Evolutionary conservation across 192 early-diverging fungal genomes (phyloP).

Genomic region (Linnemannia hyalina): DNA sequence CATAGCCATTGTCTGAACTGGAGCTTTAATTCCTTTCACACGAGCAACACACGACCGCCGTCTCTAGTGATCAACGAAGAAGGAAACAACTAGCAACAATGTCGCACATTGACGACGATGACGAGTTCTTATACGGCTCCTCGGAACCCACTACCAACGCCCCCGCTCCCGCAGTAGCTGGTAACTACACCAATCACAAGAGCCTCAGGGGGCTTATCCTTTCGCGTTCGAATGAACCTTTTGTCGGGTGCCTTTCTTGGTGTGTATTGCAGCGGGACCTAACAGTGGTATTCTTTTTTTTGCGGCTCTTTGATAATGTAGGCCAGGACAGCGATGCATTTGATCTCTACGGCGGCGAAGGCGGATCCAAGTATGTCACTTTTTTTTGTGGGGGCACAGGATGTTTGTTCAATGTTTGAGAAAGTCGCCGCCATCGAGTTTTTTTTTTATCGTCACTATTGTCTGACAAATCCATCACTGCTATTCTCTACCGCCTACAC

Average conservation of each 20-base stretch:
- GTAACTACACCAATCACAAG: not conserved
- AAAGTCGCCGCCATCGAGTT: no score
- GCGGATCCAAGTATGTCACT: conserved; percentile 34
- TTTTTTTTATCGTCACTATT: not conserved
- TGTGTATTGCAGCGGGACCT: not conserved
- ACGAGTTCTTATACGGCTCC: conserved; percentile 55
- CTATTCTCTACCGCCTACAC: not conserved
- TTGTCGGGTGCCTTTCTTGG: no score
- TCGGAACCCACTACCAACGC: conserved; percentile 18
- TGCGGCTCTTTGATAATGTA: not conserved
- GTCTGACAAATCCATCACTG: not conserved
- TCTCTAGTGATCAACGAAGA: not conserved
- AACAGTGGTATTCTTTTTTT: not conserved
- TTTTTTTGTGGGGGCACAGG: not conserved
- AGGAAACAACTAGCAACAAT: not conserved
- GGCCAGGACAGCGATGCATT: conserved; percentile 47
- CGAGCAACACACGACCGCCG: not conserved
- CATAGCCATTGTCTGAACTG: not conserved
- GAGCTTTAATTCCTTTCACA: not conserved
- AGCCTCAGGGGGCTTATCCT: not conserved
- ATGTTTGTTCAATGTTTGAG: no score
- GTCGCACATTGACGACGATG: conserved; percentile 32
- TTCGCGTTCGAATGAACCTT: not conserved
- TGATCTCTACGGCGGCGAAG: conserved; percentile 44
- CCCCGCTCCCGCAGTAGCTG: not conserved